Base-by-base conservation (phyloP, 1,139 yeast genomes). In the Hyphopichia burtonii region DNA sequence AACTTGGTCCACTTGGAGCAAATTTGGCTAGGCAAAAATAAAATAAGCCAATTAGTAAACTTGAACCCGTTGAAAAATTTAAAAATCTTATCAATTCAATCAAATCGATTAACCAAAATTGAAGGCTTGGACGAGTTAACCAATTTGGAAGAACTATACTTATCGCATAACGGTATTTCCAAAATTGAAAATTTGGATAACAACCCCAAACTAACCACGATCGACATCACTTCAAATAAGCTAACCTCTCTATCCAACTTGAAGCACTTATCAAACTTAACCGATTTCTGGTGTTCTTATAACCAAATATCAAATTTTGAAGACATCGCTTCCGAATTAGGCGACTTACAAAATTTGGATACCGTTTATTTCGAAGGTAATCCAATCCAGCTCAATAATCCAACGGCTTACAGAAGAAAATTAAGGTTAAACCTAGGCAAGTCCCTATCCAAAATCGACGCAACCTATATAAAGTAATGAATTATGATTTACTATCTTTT, bases 341-440 rank as follows among this genome's bases (percentile, higher is more conserved):
- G 83, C 14, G 69, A 68, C 34, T 68, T 89, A 42, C 78, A 81
- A 1, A 73, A 76, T 6, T 70, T 94, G 43, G 96, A 90, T 44
- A 89, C 96, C 0, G 96, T 94, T 6, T 94, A 94, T 58, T 81
- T 94, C 51, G 99, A 94, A 65, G 93, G 94, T n/a, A 93, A 91
- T 54, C 98, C 98, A 1, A 61, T 94, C 14, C 97, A 93, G 56
- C 56, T 69, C 25, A 65, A 78, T 22, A 86, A 86, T 51, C 82
- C 83, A 18, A 83, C 95, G 3, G 83, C 93, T 37, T 94, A 94
- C 59, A 76, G 97, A 56, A 81, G 95, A 57, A 93, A 93, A 59
- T 61, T 94, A 38, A 78, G 78, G 51, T 70, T 93, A 55, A 76
- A 85, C 43, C 69, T 93, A 48, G 88, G 88, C 1, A 82, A 86